Evolutionary conservation across 208 protist genomes (phyloP), one percentile per base, ranked within the genome.

Genomic region (Acanthamoeba rhysodes): DNA sequence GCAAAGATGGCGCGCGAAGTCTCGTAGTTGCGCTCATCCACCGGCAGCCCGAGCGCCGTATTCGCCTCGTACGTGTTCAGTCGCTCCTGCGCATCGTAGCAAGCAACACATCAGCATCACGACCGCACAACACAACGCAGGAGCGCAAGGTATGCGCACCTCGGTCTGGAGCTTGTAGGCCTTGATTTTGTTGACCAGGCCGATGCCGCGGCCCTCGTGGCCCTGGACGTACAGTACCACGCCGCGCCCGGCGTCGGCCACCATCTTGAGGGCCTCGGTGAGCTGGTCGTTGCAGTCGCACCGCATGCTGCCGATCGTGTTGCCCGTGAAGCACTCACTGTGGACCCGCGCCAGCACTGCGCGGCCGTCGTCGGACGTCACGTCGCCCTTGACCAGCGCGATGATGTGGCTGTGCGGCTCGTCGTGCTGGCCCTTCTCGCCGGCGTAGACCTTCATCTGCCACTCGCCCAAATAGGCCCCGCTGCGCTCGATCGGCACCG

Each of bases 211-310:
- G 37, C 96, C 96, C 70, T 97, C 96, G 41, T 97, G 96, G 4
- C 96, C 96, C 27, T 87, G 78, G n/a, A 97, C 80, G 85, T 97
- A 97, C 32, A 97, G 80, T 0, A 97, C 57, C 4, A 96, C 84
- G 41, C 96, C 96, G 2, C 64, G 59, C 24, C 95, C 95, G 32
- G 96, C 66, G 18, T 53, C 10, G 18, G 55, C 34, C 37, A 97
- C 93, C 24, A 24, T 45, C 59, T 64, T 29, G 24, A 97, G 76
- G 16, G 95, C 82, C 18, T 41, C 29, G 74, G 95, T 96, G 53
- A 97, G 95, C 59, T 97, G 96, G 45, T 95, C 45, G 18, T 90
- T 94, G 76, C 96, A 97, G 45, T 97, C 96, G 84, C 96, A 97
- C 18, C 96, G 95, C 53, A 96, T 87, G 24, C 82, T 95, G 2